phyloP scores from a whole-genome alignment of 2,329 filamentous ascomycete species.

The Hirsutella rhossiliensis region DNA sequence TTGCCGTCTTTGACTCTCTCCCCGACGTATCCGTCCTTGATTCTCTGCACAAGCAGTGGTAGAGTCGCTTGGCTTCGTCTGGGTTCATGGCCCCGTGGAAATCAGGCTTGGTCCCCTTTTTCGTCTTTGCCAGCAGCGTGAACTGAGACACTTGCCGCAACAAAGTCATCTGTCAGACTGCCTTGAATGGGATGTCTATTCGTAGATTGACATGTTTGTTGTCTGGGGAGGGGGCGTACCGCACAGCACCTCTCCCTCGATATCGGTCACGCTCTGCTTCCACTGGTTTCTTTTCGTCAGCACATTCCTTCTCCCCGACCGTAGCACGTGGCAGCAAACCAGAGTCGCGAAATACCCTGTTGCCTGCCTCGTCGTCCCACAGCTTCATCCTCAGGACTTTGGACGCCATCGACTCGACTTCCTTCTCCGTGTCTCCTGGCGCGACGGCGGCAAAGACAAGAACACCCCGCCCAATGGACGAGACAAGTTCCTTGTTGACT shows the following conservation, averaged over 20 bases:
- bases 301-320: no score
- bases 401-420: slow-evolving; percentile 68
- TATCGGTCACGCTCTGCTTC: slow-evolving; percentile 83
- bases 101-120: slow-evolving; percentile 89
- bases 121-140: slow-evolving; percentile 83
- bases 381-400: slow-evolving; percentile 85
- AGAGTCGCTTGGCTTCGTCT: slow-evolving; percentile 67
- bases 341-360: slow-evolving; percentile 33
- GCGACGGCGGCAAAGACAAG: slow-evolving; percentile 87
- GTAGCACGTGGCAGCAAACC: no score
- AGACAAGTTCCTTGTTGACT: slow-evolving; percentile 81
- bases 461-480: slow-evolving; percentile 80
- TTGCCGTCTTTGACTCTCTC: slow-evolving; percentile 87
- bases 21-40: slow-evolving; percentile 57
- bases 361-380: slow-evolving; percentile 73
- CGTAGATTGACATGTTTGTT: neutral
- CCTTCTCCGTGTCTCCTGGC: slow-evolving; percentile 80
- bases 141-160: slow-evolving; percentile 80
- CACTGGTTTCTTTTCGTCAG: slow-evolving; percentile 41
- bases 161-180: neutral
- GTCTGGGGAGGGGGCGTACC: slow-evolving; percentile 39
- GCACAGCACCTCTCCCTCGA: slow-evolving; percentile 85
- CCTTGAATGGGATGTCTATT: neutral
- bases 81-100: slow-evolving; percentile 81
- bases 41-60: slow-evolving; percentile 72